phyloP scores from a whole-genome alignment of 768 basidiomycete genomes.

The Hypsizygus marmoreus region DNA sequence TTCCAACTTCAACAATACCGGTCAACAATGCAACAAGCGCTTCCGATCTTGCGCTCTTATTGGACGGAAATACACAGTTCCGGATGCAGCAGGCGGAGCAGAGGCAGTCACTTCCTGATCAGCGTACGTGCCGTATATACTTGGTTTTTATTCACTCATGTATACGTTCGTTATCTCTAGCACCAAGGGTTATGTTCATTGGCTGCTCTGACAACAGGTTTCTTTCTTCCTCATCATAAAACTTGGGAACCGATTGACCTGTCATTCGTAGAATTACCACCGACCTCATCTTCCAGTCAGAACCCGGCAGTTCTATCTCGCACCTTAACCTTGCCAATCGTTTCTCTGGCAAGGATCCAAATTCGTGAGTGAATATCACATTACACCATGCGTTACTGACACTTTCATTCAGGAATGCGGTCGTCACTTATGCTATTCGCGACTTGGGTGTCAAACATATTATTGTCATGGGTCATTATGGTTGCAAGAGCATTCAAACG shows the following conservation, averaged over 20 bases:
- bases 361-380: constrained; percentile 31
- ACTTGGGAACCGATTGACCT: constrained; percentile 10
- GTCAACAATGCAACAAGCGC: background rate
- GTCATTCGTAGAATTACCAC: constrained; percentile 23
- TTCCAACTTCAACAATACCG: background rate
- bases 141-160: background rate
- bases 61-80: constrained; percentile 14
- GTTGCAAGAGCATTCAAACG: constrained; percentile 34
- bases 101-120: background rate
- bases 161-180: constrained; percentile 21
- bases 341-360: constrained; percentile 32
- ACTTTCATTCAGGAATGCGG: constrained; percentile 27
- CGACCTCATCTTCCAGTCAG: constrained; percentile 32
- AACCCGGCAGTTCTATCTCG: constrained; percentile 31
- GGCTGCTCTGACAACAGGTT: constrained; percentile 38
- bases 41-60: constrained; percentile 8
- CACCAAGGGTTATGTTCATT: constrained; percentile 39
- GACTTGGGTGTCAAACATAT: constrained; percentile 36
- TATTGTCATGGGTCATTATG: constrained; percentile 41
- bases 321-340: constrained; percentile 39
- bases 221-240: background rate
- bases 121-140: too few relatives aligned
- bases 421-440: constrained; percentile 36
- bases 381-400: background rate
- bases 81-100: constrained; percentile 2